These are phyloP conservation scores for Grosmannia serpens DNA, from an alignment of 2,329 filamentous ascomycete species.

Conservation along the genomic window DNA sequence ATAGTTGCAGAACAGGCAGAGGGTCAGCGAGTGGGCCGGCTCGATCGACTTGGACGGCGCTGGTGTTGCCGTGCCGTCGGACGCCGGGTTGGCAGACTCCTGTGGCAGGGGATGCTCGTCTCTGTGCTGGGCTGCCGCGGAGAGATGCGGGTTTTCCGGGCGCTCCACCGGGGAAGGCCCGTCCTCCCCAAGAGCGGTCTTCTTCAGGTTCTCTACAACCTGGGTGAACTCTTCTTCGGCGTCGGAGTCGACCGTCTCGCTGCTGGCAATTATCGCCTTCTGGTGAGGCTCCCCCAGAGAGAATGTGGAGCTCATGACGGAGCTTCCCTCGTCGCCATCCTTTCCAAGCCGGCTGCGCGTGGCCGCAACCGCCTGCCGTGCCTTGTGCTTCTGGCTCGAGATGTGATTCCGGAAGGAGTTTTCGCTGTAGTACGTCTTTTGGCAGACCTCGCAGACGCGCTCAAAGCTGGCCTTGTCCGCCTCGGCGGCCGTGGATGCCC, in stretches of 20 bases:
- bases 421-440: slow-evolving; percentile 91
- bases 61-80: slow-evolving; percentile 14
- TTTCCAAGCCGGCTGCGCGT: slow-evolving; percentile 22
- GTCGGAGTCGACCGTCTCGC: slow-evolving; percentile 43
- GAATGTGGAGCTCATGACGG: slow-evolving; percentile 82
- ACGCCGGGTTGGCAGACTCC: slow-evolving; percentile 1
- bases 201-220: slow-evolving; percentile 67
- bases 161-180: slow-evolving; percentile 40
- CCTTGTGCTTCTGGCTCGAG: slow-evolving; percentile 79
- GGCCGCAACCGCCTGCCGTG: slow-evolving; percentile 43
- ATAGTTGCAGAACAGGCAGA: slow-evolving; percentile 89
- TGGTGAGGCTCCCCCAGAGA: slow-evolving; percentile 71
- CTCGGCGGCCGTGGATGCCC: slow-evolving; percentile 71
- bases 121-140: slow-evolving; percentile 28
- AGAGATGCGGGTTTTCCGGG: slow-evolving; percentile 38
- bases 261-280: slow-evolving; percentile 26
- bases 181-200: slow-evolving; percentile 34
- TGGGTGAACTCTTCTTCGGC: slow-evolving; percentile 65
- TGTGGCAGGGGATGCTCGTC: slow-evolving; percentile 33
- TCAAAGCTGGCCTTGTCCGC: slow-evolving; percentile 85
- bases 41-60: slow-evolving; percentile 18
- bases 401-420: slow-evolving; percentile 93
- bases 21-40: slow-evolving; percentile 31
- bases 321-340: slow-evolving; percentile 59
- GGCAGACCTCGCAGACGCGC: slow-evolving; percentile 68